These are phyloP conservation scores for Trichoderma koningii DNA, from an alignment of 2,329 filamentous ascomycete species.

Conservation along the genomic window DNA sequence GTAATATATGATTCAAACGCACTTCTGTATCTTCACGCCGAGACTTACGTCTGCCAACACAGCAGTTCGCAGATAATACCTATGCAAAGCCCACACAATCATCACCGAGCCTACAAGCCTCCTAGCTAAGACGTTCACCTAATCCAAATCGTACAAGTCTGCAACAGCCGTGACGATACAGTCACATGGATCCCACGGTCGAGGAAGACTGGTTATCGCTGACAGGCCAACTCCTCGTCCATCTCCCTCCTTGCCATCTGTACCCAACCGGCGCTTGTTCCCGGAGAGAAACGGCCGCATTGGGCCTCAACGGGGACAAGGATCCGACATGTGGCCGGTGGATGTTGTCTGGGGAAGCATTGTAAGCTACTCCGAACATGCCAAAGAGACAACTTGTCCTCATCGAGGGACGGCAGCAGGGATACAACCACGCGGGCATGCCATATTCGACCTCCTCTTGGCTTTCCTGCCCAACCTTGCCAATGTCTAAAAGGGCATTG, in stretches of 20 bases:
- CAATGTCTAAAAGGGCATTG: background rate
- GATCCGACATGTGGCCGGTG: constrained; percentile 15
- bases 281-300: constrained; percentile 6
- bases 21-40: too few relatives aligned
- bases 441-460: background rate
- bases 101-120: too few relatives aligned
- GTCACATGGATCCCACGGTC: too few relatives aligned
- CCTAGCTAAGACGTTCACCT: too few relatives aligned
- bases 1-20: too few relatives aligned
- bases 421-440: background rate
- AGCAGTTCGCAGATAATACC: too few relatives aligned
- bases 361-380: too few relatives aligned
- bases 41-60: too few relatives aligned
- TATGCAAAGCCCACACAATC: too few relatives aligned
- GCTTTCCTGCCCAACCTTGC: background rate
- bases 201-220: background rate
- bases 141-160: too few relatives aligned
- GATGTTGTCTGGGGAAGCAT: background rate
- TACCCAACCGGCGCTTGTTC: constrained; percentile 20
- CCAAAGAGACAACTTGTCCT: background rate
- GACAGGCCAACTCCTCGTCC: background rate
- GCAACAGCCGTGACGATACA: too few relatives aligned
- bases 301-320: constrained; percentile 24
- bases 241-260: constrained; percentile 15
- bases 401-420: background rate